Evolutionary conservation across 352 stramenopile genomes (phyloP).

Genomic region (Blastocystis sp.): DNA sequence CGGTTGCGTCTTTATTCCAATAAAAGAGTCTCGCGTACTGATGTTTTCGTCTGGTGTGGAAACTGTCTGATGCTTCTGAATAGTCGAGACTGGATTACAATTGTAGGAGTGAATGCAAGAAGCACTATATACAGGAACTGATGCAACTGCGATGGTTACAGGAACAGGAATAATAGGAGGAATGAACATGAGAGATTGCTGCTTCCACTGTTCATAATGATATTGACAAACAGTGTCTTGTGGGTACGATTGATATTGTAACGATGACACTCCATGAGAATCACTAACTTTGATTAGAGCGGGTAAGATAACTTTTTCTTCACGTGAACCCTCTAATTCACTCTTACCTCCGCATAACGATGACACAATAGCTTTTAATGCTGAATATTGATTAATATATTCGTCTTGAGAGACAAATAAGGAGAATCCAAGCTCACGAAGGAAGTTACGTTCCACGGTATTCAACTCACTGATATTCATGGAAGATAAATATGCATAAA

Average conservation of each 20-base stretch:
- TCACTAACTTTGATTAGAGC: background rate
- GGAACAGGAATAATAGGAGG: too few species aligned
- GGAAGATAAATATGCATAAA: background rate
- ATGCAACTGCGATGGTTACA: too few species aligned
- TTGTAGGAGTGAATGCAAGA: too few species aligned
- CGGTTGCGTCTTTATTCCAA: too few species aligned
- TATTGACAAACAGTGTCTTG: background rate
- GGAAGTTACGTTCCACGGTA: constrained; percentile 15
- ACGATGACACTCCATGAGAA: background rate
- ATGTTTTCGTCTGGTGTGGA: too few species aligned
- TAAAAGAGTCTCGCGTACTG: too few species aligned
- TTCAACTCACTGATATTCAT: background rate
- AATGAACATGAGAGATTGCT: background rate
- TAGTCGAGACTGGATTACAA: too few species aligned
- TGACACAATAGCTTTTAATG: background rate
- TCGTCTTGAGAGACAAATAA: constrained; percentile 3
- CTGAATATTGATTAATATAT: constrained; percentile 11
- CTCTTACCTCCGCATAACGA: background rate
- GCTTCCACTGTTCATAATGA: background rate
- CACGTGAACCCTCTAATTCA: too few species aligned
- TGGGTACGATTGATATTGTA: background rate
- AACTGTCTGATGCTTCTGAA: too few species aligned
- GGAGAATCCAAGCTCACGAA: constrained; percentile 13
- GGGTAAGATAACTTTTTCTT: background rate
- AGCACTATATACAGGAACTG: too few species aligned